Base-by-base conservation (phyloP, 192 early-diverging fungal genomes). In the Coemansia sp. region DNA sequence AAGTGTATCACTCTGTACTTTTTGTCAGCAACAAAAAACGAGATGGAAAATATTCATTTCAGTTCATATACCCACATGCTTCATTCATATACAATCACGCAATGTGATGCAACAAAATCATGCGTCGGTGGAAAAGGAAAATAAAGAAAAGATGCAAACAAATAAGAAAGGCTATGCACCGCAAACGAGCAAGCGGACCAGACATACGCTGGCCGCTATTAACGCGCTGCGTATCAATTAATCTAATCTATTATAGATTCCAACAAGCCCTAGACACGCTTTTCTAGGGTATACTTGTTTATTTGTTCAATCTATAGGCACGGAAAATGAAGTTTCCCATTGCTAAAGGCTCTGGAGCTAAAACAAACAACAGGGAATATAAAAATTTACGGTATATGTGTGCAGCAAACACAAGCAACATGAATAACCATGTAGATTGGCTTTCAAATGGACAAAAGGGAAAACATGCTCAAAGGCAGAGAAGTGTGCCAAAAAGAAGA, bases 401-500 rank as follows among this genome's bases (percentile, higher is more conserved):
- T 4, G 32, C 32, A 32, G 4, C 4, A 32, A 32, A 32, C 32
- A 32, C 32, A 32, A 32, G 32, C 32, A 32, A 40, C 36, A 15
- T 48, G 41, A 57, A 67, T 67, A 63, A 63, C 37, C 26, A 46
- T 36, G 21, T 11, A 37, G 36, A 12, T 12, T 12, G 19, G 39
- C 11, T 39, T 19, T 40, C 16, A 41, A 41, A 6, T 37, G 40
- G 37, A 54, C 22, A 54, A 16, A 59, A n/a, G 40, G 7, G 4
- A n/a, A 22, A 18, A 36, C 36, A 13, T 9, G 55, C 5, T 21
- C 0, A 15, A 49, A 37, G 26, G 12, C 47, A 49, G 6, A 3
- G 15, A 3, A n/a, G 19, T 21, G 21, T 18, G 51, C 51, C 7
- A 49, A 49, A 18, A 18, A 15, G 19, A 49, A 49, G 18, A 18